A percentile compares a stretch with the other conserved stretches of the same genome.
Conservation (phyloP, 148 eudicot genomes). For the Arbutus unedo region DNA sequence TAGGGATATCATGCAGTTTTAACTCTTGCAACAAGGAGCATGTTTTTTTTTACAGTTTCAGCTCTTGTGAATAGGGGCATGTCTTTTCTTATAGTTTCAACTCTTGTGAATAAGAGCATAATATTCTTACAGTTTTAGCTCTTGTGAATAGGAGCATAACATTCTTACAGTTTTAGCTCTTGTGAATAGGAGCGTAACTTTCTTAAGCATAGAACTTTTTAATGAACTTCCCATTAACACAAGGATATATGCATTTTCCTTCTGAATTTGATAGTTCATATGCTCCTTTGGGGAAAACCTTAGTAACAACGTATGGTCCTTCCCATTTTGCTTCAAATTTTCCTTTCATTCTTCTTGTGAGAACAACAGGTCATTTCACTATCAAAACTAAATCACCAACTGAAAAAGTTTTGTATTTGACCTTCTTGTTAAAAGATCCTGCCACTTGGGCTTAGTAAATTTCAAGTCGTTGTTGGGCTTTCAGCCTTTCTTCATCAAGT, state of each 20-base stretch:
- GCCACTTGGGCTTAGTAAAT: not conserved
- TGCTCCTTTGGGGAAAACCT: not conserved
- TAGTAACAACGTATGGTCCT: conserved; percentile 1
- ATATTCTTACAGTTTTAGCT: not conserved
- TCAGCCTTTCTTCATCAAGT: not conserved
- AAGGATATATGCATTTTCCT: too few species aligned
- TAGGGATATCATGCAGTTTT: too few species aligned
- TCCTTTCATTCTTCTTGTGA: not conserved
- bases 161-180: not conserved
- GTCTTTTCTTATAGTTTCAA: too few species aligned
- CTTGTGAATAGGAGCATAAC: not conserved
- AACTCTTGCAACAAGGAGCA: too few species aligned
- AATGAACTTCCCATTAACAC: conserved; percentile 5
- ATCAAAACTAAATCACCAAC: not conserved
- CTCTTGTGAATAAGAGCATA: too few species aligned
- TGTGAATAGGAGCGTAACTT: not conserved
- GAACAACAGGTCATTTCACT: not conserved
- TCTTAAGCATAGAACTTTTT: conserved; percentile 6
- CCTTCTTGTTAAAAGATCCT: not conserved
- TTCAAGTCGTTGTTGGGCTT: not conserved
- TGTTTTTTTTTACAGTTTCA: too few species aligned
- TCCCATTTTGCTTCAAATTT: conserved; percentile 13
- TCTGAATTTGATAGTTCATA: conserved; percentile 3
- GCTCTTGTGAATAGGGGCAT: too few species aligned
- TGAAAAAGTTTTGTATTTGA: not conserved